Evolutionary conservation across 2,329 filamentous ascomycete genomes (phyloP), one percentile per base, ranked within the genome.

Genomic region (Blastomyces emzantsi): DNA sequence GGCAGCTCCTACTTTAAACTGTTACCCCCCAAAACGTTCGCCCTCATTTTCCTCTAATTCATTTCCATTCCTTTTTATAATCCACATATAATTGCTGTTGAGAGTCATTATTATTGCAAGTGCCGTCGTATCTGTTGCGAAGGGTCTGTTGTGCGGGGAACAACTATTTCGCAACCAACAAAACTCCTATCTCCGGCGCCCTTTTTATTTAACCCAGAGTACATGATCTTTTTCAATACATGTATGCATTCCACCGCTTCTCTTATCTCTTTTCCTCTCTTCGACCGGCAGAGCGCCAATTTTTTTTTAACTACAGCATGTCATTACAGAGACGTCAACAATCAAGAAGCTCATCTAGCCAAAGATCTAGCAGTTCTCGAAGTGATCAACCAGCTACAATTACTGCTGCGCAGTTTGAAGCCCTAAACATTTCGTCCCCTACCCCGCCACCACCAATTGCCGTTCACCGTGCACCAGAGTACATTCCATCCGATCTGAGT

Each of bases 301-400:
- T 47, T 47, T 58, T 45, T 47, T 60, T 49, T 33, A 49, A 60
- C 28, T 36, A 49, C 58, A 60, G 41, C 25, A 60, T 60, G 58
- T 60, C 58, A 49, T 17, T 3, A 49, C 58, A 49, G 25, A 47
- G 58, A 13, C 41, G 28, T 36, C 58, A 49, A 49, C 58, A 60
- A 36, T 60, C 58, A 58, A 39, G 57, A 54, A 54, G 19, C 70
- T 80, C 2, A 76, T 79, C 45, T 81, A 81, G 78, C 72, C 76
- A 30, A 77, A 79, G 56, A 55, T 62, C 62, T 43, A 64, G 62
- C 19, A 61, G 47, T 62, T 41, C 60, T 41, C 52, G 22, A 54
- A 56, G 62, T 45, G 56, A 55, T 39, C 56, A 60, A 28, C 62
- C 55, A n/a, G 49, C 47, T 36, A 63, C 65, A 9, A 59, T 61